phyloP scores from a whole-genome alignment of 2,329 filamentous ascomycete genomes.

The Penicillium sp. region DNA sequence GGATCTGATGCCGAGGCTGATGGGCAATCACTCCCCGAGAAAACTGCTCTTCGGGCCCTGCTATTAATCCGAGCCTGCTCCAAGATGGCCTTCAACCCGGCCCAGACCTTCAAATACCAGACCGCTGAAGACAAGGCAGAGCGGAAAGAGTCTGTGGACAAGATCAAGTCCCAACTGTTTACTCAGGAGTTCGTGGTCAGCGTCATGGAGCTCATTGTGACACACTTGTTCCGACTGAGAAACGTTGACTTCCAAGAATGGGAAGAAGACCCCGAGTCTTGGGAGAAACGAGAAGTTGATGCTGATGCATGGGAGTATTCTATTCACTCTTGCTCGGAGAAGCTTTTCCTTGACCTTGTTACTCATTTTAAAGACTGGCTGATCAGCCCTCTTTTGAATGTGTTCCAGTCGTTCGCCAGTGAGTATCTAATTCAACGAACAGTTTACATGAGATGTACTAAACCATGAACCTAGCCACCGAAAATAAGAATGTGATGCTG shows the following conservation, averaged over 20 bases:
- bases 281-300: slow-evolving; percentile 84
- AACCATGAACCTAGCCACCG: slow-evolving; percentile 46
- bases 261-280: slow-evolving; percentile 93
- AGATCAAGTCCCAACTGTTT: slow-evolving; percentile 75
- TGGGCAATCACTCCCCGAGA: slow-evolving; percentile 68
- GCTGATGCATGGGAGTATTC: slow-evolving; percentile 90
- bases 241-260: slow-evolving; percentile 84
- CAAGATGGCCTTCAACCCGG: slow-evolving; percentile 80
- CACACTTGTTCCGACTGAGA: slow-evolving; percentile 85
- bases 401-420: slow-evolving; percentile 79
- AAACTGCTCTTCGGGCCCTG: slow-evolving; percentile 79
- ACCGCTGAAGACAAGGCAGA: slow-evolving; percentile 75
- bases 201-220: slow-evolving; percentile 83
- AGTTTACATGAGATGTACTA: slow-evolving; percentile 9
- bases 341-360: slow-evolving; percentile 87
- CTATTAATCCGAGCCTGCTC: slow-evolving; percentile 81
- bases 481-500: slow-evolving; percentile 72
- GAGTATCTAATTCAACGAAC: slow-evolving; percentile 39
- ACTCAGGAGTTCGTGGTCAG: slow-evolving; percentile 76
- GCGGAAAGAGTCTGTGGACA: slow-evolving; percentile 68
- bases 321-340: slow-evolving; percentile 89
- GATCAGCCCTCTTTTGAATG: slow-evolving; percentile 75
- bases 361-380: slow-evolving; percentile 85
- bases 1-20: slow-evolving; percentile 52
- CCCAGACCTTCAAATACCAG: slow-evolving; percentile 82